Evolutionary conservation across 192 early-diverging fungal genomes (phyloP).

Genomic region (Fimicolochytrium jonesii): DNA sequence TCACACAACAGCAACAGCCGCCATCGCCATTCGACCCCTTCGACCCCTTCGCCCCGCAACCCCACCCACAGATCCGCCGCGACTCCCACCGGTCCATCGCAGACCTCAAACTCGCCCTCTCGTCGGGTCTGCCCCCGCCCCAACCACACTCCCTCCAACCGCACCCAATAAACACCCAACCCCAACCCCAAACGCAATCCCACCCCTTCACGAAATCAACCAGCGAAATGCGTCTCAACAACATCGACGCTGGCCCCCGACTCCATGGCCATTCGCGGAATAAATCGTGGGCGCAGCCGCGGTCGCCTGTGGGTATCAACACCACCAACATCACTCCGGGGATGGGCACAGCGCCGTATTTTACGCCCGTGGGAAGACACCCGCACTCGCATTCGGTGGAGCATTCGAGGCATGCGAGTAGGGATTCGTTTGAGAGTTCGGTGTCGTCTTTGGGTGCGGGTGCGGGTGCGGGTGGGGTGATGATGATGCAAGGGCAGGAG

Average conservation of each 20-base stretch:
- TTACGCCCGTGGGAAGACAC: background rate
- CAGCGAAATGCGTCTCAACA: constrained; percentile 16
- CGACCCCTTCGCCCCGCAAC: constrained; percentile 1
- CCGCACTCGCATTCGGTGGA: background rate
- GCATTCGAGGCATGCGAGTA: constrained; percentile 5
- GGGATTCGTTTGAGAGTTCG: background rate
- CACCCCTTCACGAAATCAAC: constrained; percentile 19
- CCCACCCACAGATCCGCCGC: background rate
- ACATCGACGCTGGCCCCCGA: constrained; percentile 1
- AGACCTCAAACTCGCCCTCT: constrained; percentile 8
- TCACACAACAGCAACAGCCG: constrained; percentile 4
- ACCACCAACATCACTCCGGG: background rate
- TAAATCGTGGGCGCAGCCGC: constrained; percentile 20
- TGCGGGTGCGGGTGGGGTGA: background rate
- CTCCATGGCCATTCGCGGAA: constrained; percentile 21
- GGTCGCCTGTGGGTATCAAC: background rate
- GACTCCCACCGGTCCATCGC: constrained; percentile 18
- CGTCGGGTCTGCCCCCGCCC: too few relatives aligned
- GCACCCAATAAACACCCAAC: too few relatives aligned
- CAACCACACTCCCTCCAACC: too few relatives aligned
- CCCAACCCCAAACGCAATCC: background rate
- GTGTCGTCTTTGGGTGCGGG: background rate
- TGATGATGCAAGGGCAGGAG: background rate
- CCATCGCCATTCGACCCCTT: constrained; percentile 4
- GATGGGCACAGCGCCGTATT: too few relatives aligned